phyloP scores from a whole-genome alignment of 176 grass and related monocot genomes.

The Calamus simplicifolius region DNA sequence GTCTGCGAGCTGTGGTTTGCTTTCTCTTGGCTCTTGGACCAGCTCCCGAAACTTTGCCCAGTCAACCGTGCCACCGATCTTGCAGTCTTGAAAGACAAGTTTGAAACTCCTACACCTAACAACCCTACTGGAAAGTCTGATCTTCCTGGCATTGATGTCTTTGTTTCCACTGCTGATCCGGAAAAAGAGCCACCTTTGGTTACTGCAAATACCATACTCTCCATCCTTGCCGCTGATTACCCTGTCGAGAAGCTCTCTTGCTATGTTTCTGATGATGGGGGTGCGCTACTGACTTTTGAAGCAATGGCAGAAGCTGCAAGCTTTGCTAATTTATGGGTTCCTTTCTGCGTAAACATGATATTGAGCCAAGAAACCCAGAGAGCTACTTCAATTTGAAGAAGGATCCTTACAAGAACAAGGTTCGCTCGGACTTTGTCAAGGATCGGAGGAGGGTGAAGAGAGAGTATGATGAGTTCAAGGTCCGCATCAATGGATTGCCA shows the following conservation, averaged over 20 bases:
- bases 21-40: constrained; percentile 90
- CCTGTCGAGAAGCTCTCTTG: constrained; percentile 94
- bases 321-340: constrained; percentile 94
- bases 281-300: constrained; percentile 87
- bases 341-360: constrained; percentile 86
- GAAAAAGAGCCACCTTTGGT: constrained; percentile 89
- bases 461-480: constrained; percentile 98
- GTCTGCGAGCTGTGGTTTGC: constrained; percentile 92
- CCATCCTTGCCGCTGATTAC: constrained; percentile 93
- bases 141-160: constrained; percentile 80
- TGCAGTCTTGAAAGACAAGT: constrained; percentile 83
- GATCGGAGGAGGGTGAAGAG: constrained; percentile 86
- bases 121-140: constrained; percentile 78
- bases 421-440: constrained; percentile 82
- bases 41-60: constrained; percentile 77
- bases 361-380: constrained; percentile 88
- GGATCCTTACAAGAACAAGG: constrained; percentile 94
- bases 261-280: constrained; percentile 94
- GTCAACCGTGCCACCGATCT: constrained; percentile 78
- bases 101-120: constrained; percentile 47
- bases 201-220: constrained; percentile 91
- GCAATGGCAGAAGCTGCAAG: constrained; percentile 98
- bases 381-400: constrained; percentile 92
- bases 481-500: constrained; percentile 64
- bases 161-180: constrained; percentile 92